Conservation (phyloP, 768 basidiomycete species). For the Pulveroboletus sp. region DNA sequence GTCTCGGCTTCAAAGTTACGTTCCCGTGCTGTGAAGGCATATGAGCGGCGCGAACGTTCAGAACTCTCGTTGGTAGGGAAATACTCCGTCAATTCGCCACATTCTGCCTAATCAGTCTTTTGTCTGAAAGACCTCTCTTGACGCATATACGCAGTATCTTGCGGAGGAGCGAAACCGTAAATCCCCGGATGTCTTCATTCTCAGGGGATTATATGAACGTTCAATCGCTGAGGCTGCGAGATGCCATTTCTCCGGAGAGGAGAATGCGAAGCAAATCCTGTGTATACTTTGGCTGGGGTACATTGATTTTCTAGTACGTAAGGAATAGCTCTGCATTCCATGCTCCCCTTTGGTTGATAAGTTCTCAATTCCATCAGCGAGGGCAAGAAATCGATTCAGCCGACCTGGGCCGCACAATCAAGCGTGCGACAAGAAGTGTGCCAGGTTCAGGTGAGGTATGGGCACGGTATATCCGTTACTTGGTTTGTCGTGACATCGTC, state of each 20-base stretch:
- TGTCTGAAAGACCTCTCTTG: conserved; percentile 39
- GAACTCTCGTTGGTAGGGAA: conserved; percentile 57
- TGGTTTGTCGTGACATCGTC: conserved; percentile 42
- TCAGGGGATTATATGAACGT: conserved; percentile 65
- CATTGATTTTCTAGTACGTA: conserved; percentile 61
- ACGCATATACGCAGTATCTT: conserved; percentile 61
- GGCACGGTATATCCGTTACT: conserved; percentile 69
- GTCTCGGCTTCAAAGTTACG: conserved; percentile 74
- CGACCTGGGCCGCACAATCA: conserved; percentile 40
- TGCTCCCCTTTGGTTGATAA: not conserved
- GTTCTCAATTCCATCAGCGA: not conserved
- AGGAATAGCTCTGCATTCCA: not conserved
- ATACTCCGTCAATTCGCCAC: not conserved
- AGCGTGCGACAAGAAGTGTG: conserved; percentile 65
- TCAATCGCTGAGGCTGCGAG: conserved; percentile 70
- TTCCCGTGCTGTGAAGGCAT: conserved; percentile 53
- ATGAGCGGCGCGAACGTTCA: conserved; percentile 57
- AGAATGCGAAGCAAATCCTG: conserved; percentile 54
- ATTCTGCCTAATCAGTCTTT: conserved; percentile 14
- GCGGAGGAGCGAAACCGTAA: conserved; percentile 58
- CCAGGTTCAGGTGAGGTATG: conserved; percentile 76
- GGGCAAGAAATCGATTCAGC: conserved; percentile 42
- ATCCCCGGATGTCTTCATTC: conserved; percentile 53
- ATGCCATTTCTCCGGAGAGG: conserved; percentile 50
- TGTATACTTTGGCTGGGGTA: conserved; percentile 72